Evolutionary conservation across 192 early-diverging fungal genomes (phyloP).

Genomic region (Phlyctochytrium arcticum): DNA sequence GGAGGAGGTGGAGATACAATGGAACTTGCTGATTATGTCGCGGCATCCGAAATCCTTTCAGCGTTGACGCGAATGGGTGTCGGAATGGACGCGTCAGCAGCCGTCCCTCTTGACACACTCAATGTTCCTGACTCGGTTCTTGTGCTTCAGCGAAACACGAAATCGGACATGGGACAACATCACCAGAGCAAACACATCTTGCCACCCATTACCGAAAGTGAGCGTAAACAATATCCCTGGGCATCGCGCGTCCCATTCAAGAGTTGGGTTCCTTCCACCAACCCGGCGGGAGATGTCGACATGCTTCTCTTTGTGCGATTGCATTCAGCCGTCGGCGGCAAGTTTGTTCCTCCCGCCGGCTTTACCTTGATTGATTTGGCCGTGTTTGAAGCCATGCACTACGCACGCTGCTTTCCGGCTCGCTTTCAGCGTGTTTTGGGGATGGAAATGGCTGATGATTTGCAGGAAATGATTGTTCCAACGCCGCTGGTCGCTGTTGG

Average conservation of each 20-base stretch:
- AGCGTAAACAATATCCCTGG: neutral
- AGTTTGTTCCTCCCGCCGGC: conserved; percentile 4
- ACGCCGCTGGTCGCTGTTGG: neutral
- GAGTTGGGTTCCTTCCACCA: neutral
- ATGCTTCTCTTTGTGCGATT: neutral
- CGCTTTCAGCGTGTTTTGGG: neutral
- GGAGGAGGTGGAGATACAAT: neutral
- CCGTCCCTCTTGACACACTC: neutral
- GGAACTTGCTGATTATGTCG: conserved; percentile 5
- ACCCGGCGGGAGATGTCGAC: neutral
- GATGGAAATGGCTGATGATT: neutral
- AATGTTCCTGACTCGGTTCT: neutral
- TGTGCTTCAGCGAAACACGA: neutral
- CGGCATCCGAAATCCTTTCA: neutral
- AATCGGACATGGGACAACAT: neutral
- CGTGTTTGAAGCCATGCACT: conserved; percentile 15
- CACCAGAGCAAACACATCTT: neutral
- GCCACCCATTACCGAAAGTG: neutral
- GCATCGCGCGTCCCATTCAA: neutral
- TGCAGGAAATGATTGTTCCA: neutral
- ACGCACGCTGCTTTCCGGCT: conserved; percentile 1
- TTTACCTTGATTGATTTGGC: conserved; percentile 11
- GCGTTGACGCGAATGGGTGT: conserved; percentile 7
- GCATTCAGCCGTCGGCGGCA: neutral
- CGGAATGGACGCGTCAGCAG: neutral